These are phyloP conservation scores for Xylogone sp. DNA, from an alignment of 2,329 filamentous ascomycete genomes.

Conservation along the genomic window DNA sequence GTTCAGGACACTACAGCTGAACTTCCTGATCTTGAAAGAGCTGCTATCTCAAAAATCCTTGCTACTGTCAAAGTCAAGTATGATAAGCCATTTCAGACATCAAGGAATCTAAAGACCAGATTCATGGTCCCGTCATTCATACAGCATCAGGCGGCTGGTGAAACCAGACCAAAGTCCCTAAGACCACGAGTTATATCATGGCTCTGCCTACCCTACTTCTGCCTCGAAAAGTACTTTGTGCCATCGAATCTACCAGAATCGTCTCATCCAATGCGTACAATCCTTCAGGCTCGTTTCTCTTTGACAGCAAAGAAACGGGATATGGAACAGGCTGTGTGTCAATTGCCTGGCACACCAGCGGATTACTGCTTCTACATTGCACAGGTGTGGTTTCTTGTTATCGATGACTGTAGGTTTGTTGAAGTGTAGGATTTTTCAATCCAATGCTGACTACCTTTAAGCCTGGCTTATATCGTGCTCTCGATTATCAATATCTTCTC, in stretches of 20 bases:
- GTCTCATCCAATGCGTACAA: constrained; percentile 38
- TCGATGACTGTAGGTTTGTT: constrained; percentile 40
- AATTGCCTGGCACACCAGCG: constrained; percentile 29
- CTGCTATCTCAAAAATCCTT: constrained; percentile 11
- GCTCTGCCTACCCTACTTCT: constrained; percentile 40
- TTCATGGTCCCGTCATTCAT: constrained; percentile 14
- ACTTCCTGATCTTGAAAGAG: constrained; percentile 10
- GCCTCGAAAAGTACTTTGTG: constrained; percentile 37
- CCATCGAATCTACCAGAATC: constrained; percentile 24
- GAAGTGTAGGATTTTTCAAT: no score
- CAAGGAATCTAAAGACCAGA: constrained; percentile 9
- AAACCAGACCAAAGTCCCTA: constrained; percentile 2
- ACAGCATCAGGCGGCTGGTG: constrained; percentile 9
- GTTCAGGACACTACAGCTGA: constrained; percentile 4
- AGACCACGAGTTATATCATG: constrained; percentile 12
- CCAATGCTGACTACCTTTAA: constrained; percentile 7
- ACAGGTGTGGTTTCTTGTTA: constrained; percentile 43
- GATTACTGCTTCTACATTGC: constrained; percentile 43
- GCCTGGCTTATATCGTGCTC: constrained; percentile 40
- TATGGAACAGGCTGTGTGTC: constrained; percentile 43
- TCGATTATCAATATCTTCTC: constrained; percentile 28
- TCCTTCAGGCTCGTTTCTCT: constrained; percentile 41
- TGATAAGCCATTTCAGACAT: constrained; percentile 15
- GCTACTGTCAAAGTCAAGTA: constrained; percentile 9
- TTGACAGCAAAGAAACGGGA: constrained; percentile 36